Base-by-base conservation (phyloP, 352 stramenopile species). In the Stephanocyclus meneghinianus region DNA sequence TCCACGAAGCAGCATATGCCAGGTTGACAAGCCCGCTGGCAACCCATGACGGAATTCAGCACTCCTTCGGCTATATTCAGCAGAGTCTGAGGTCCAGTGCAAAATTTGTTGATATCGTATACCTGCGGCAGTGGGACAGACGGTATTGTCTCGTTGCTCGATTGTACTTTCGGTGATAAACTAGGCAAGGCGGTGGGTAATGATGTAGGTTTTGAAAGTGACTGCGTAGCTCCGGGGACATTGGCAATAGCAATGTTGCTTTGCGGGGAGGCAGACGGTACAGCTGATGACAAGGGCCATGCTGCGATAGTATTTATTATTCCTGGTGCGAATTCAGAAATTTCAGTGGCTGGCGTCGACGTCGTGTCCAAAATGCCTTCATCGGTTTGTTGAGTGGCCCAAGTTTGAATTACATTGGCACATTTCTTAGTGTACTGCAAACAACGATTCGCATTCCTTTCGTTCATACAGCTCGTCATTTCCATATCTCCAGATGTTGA, bases 1-100 rank as follows among this genome's bases (percentile, higher is more conserved):
- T 48, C 35, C 5, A 37, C 10, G 35, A 51, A 66, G 40, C 57
- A 66, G 18, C 57, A 66, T 10, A 51, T 32, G 7, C 57, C 56
- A 18, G 29, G 29, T n/a, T 42, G 32, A 26, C 56, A 66, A 32
- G 35, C 57, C 0, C 21, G 6, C 10, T 48, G 35, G 18, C 57
- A 66, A 50, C 26, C 13, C 57, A 51, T 66, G 32, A 48, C 5
- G 3, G 57, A 11, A 66, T 66, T 66, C 10, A 66, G 32, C 11
- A 51, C 57, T 30, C 57, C 57, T 16, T 18, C 57, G 16, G 48
- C 35, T 16, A 66, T 66, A 2, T 51, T 15, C 15, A 51, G 13
- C 48, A 66, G 10, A 15, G 57, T 51, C 30, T 51, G 15, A 66
- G 30, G 6, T 66, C 15, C 35, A 8, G 32, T 66, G 57, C 57